These are phyloP conservation scores for Apostasia shenzhenica DNA, from an alignment of 106 monocot species.

Conservation along the genomic window DNA sequence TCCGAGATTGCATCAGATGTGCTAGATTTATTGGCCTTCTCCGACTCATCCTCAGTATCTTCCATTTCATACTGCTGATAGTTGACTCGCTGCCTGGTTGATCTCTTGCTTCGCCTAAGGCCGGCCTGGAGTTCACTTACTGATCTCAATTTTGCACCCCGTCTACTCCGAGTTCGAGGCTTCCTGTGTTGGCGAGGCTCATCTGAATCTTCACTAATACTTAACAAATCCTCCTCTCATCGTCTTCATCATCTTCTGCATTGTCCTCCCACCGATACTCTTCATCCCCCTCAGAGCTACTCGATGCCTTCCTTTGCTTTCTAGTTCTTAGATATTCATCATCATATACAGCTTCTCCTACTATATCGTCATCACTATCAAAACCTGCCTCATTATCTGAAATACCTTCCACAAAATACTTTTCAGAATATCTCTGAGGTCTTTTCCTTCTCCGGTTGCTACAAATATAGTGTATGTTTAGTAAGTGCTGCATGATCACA, in stretches of 20 bases:
- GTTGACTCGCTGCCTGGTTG: constrained; percentile 51
- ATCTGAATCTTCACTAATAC: constrained; percentile 52
- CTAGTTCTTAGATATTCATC: constrained; percentile 74
- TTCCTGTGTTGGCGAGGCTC: constrained; percentile 28
- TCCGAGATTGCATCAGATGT: constrained; percentile 43
- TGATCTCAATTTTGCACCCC: constrained; percentile 39
- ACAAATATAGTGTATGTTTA: neutral
- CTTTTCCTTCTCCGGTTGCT: constrained; percentile 71
- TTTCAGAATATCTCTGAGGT: constrained; percentile 73
- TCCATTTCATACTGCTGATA: constrained; percentile 74
- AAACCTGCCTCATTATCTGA: constrained; percentile 58
- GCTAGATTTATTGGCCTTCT: constrained; percentile 28
- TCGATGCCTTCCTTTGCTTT: constrained; percentile 59
- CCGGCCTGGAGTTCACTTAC: constrained; percentile 62
- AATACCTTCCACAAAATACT: constrained; percentile 69
- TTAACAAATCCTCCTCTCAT: constrained; percentile 64
- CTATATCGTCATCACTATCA: constrained; percentile 92
- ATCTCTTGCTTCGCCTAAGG: constrained; percentile 73
- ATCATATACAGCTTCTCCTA: constrained; percentile 95
- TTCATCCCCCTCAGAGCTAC: constrained; percentile 76
- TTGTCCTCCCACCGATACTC: constrained; percentile 68
- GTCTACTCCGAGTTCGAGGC: constrained; percentile 22
- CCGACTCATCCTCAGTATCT: constrained; percentile 54
- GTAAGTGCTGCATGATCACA: too few relatives aligned
- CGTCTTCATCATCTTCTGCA: constrained; percentile 48